These are phyloP conservation scores for Peronospora belbahrii DNA, from an alignment of 352 stramenopile genomes.

Conservation along the genomic window DNA sequence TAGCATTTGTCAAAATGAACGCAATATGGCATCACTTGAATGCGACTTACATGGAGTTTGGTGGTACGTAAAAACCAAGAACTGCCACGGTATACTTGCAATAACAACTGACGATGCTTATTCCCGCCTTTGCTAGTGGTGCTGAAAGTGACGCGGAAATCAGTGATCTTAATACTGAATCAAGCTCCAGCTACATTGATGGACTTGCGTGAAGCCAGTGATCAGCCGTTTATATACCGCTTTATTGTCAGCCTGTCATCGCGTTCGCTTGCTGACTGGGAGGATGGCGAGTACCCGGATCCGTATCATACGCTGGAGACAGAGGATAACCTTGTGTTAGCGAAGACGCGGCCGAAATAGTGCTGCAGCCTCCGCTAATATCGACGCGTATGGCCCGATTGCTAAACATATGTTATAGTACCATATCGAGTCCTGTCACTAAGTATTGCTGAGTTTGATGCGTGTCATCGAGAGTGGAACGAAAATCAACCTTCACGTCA, in stretches of 20 bases:
- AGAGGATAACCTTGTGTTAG: slow-evolving; percentile 40
- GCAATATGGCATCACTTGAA: slow-evolving; percentile 71
- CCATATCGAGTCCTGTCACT: slow-evolving; percentile 1
- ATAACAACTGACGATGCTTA: not conserved
- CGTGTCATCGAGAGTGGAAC: too few species aligned
- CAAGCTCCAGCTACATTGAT: slow-evolving; percentile 44
- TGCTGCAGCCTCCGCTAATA: slow-evolving; percentile 1
- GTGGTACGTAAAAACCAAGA: slow-evolving; percentile 27
- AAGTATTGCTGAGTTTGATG: not conserved
- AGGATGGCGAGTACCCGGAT: slow-evolving; percentile 69
- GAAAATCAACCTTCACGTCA: too few species aligned
- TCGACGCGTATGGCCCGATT: slow-evolving; percentile 16
- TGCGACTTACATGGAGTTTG: slow-evolving; percentile 84
- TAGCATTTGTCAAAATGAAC: slow-evolving; percentile 81
- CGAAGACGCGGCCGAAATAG: slow-evolving; percentile 27
- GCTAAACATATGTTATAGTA: slow-evolving; percentile 5
- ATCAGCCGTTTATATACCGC: slow-evolving; percentile 61
- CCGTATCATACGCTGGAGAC: slow-evolving; percentile 54
- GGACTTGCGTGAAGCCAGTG: slow-evolving; percentile 43
- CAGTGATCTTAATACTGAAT: slow-evolving; percentile 49
- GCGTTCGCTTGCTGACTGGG: slow-evolving; percentile 49
- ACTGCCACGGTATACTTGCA: not conserved
- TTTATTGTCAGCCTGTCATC: slow-evolving; percentile 51
- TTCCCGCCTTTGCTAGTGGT: slow-evolving; percentile 37
- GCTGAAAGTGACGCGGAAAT: slow-evolving; percentile 58